phyloP scores from a whole-genome alignment of 2,329 filamentous ascomycete species.

The Annulohypoxylon truncatum region DNA sequence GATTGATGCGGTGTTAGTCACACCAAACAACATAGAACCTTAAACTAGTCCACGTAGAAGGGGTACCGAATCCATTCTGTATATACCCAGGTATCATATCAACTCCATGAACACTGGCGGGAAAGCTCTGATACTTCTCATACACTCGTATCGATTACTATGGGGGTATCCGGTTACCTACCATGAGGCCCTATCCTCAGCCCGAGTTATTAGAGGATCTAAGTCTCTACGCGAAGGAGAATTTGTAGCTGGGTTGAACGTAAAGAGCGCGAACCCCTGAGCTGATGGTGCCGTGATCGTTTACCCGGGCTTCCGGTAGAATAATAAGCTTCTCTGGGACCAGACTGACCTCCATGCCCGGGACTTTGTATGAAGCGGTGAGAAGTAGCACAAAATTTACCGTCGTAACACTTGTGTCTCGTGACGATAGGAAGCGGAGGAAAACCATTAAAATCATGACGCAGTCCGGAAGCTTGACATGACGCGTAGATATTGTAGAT shows the following conservation, averaged over 20 bases:
- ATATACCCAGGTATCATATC: background rate
- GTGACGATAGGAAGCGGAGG: slow-evolving; percentile 3
- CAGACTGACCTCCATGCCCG: background rate
- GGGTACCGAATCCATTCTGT: background rate
- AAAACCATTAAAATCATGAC: slow-evolving; percentile 12
- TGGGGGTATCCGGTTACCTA: background rate
- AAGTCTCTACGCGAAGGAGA: background rate
- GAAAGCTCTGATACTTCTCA: background rate
- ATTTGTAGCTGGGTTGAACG: background rate
- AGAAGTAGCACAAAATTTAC: slow-evolving; percentile 28
- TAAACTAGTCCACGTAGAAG: background rate
- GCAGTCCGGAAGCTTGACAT: slow-evolving; percentile 12
- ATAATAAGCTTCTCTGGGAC: background rate
- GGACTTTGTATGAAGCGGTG: slow-evolving; percentile 33
- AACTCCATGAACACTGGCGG: background rate
- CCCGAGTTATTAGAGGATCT: background rate
- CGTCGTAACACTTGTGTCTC: slow-evolving; percentile 32
- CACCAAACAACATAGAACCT: background rate
- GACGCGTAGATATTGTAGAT: slow-evolving; percentile 7
- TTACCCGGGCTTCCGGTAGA: slow-evolving; percentile 9
- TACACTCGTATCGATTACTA: background rate
- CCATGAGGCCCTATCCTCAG: background rate
- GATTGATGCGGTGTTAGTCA: background rate
- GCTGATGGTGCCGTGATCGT: background rate
- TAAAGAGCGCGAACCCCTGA: background rate